Base-by-base conservation (phyloP, 2,329 filamentous ascomycete species). In the Dactylellina drechsleri region DNA sequence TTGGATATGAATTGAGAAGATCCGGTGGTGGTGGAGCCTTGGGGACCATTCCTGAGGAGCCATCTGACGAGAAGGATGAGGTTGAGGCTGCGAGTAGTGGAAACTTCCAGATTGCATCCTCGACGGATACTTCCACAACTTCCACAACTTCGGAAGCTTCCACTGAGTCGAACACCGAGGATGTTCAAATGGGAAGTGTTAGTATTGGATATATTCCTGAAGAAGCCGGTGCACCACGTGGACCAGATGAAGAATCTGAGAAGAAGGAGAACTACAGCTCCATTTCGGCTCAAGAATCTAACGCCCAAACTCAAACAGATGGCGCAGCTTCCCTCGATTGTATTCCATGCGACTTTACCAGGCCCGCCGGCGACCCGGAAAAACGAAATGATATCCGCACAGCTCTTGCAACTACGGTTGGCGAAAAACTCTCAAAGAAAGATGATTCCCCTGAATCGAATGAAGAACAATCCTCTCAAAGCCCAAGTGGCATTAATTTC, bases 1-100 rank as follows among this genome's bases (percentile, higher is more conserved):
- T 67, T 40, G 66, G 66, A 16, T 65, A 71, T 18, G 61, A 54
- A n/a, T 23, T 71, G 1, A 47, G 61, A 28, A 26, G 59, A 23
- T n/a, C 59, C 13, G 2, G 52, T n/a, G 36, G 41, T 41, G 43
- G 43, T 8, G 8, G 40, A 23, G 1, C 13, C 43, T 18, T 49
- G 20, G 20, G 20, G 15, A 20, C 16, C 1, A 49, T 60, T 26
- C 15, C 13, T 8, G 57, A 45, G 16, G 56, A 59, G 10, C 16
- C 8, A 13, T 6, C 20, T 1, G 56, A 59, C 3, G 56, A 47
- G n/a, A 16, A 47, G 10, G 20, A 28, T n/a, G 23, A 47, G 16
- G 36, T 4, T 28, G 57, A 60, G 7, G 13, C 1, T 28, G 43
- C 1, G 8, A 41, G 18, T 3, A 36, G 47, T 10, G 41, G 20